Percentiles rank a stretch among this genome's conserved stretches.
These are phyloP conservation scores for Lithohypha guttulata DNA, from an alignment of 2,329 filamentous ascomycete species.

Conservation along the genomic window DNA sequence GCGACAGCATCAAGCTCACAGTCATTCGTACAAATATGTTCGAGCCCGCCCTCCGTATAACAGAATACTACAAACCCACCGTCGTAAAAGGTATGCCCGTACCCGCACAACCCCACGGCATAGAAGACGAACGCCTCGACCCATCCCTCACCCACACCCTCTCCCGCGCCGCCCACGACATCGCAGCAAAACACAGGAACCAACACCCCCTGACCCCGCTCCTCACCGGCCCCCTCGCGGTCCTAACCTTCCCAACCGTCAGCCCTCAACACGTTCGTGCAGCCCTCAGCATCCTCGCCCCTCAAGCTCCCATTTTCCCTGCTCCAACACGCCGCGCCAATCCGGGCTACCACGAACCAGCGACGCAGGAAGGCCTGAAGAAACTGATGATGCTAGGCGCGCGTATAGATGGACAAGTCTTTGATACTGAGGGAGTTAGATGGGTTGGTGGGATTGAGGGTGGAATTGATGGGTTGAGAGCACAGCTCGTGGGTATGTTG, in stretches of 20 bases:
- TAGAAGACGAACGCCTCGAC: conserved; percentile 28
- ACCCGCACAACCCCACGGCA: conserved; percentile 23
- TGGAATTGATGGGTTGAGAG: conserved; percentile 70
- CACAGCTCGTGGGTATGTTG: conserved; percentile 70
- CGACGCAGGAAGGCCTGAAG: conserved; percentile 68
- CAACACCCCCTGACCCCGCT: conserved; percentile 60
- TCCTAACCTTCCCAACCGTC: conserved; percentile 69
- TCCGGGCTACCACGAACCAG: conserved; percentile 69
- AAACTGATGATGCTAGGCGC: conserved; percentile 83
- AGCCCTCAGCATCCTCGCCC: conserved; percentile 66
- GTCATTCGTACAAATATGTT: conserved; percentile 86
- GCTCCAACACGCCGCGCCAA: conserved; percentile 64
- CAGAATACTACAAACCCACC: conserved; percentile 65
- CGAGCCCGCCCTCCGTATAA: conserved; percentile 68
- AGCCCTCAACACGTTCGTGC: conserved; percentile 75
- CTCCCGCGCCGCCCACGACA: conserved; percentile 43
- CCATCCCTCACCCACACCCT: conserved; percentile 46
- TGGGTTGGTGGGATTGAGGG: conserved; percentile 71
- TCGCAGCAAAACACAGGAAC: conserved; percentile 40
- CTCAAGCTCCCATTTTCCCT: conserved; percentile 61
- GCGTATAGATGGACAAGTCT: conserved; percentile 72
- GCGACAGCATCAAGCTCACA: conserved; percentile 61
- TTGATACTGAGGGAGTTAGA: conserved; percentile 61
- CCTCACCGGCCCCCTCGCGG: conserved; percentile 68
- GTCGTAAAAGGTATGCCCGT: conserved; percentile 20